Evolutionary conservation across 2,329 filamentous ascomycete genomes (phyloP).

Genomic region (Ophiostoma ips): DNA sequence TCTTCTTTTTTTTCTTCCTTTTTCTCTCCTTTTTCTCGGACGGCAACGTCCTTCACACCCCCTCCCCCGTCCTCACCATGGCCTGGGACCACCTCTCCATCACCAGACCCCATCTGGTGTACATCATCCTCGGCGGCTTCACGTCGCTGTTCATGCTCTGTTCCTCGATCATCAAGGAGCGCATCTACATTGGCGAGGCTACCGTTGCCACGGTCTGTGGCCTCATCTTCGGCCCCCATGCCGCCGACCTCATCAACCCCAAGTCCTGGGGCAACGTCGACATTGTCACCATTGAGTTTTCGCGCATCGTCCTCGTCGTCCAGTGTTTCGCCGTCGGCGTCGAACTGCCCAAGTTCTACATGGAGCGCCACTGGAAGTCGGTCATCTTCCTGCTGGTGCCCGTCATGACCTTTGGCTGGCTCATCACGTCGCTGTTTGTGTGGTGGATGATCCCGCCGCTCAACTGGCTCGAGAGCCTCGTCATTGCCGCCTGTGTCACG

Average conservation of each 20-base stretch:
- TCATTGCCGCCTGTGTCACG: constrained; percentile 83
- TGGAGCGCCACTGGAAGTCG: constrained; percentile 95
- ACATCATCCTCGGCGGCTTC: constrained; percentile 95
- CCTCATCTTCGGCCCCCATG: constrained; percentile 79
- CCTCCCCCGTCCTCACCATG: too few relatives aligned
- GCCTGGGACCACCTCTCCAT: constrained; percentile 70
- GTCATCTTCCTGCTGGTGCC: constrained; percentile 78
- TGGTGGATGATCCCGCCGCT: constrained; percentile 77
- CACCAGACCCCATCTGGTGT: constrained; percentile 93
- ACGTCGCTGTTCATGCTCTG: constrained; percentile 97
- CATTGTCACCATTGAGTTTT: constrained; percentile 79
- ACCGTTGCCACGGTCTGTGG: constrained; percentile 83
- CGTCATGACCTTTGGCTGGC: constrained; percentile 95
- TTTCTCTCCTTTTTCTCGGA: too few relatives aligned
- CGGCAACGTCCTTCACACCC: too few relatives aligned
- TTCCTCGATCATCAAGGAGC: constrained; percentile 95
- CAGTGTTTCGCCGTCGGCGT: constrained; percentile 89
- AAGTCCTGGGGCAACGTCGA: constrained; percentile 68
- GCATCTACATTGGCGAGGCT: constrained; percentile 95
- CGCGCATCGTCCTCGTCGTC: constrained; percentile 76
- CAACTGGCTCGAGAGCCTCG: constrained; percentile 80
- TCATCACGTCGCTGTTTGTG: constrained; percentile 82
- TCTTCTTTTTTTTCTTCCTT: too few relatives aligned
- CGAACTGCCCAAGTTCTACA: constrained; percentile 84
- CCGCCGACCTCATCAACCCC: constrained; percentile 67